These are phyloP conservation scores for Diplocarpon rosae DNA, from an alignment of 2,329 filamentous ascomycete species.

Conservation along the genomic window DNA sequence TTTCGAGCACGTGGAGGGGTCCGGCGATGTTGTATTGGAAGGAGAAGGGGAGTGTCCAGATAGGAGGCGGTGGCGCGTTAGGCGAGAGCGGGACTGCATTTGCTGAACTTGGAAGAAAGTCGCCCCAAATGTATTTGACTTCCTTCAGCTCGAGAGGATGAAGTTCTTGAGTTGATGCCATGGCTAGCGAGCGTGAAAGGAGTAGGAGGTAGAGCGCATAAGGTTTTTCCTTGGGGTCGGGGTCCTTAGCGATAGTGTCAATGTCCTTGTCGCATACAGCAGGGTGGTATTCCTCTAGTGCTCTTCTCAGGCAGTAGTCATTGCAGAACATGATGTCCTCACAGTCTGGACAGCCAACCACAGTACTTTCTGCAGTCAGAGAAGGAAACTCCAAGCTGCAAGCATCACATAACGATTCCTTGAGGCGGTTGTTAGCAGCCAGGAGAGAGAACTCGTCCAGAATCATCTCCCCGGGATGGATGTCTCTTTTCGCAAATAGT, in stretches of 20 bases:
- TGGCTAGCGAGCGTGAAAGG: constrained; percentile 50
- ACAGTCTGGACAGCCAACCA: constrained; percentile 48
- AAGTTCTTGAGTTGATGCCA: constrained; percentile 46
- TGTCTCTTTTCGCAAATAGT: constrained; percentile 76
- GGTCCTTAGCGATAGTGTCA: constrained; percentile 54
- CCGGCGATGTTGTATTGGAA: constrained; percentile 66
- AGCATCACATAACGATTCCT: constrained; percentile 81
- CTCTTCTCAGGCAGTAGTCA: constrained; percentile 45
- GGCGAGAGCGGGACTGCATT: constrained; percentile 44
- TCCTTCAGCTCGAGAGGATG: constrained; percentile 55
- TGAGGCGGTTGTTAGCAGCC: constrained; percentile 79
- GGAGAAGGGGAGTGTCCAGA: constrained; percentile 65
- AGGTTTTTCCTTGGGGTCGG: constrained; percentile 46
- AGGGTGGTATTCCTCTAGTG: constrained; percentile 50
- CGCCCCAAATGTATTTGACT: constrained; percentile 60
- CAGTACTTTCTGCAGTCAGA: constrained; percentile 35
- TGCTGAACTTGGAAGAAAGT: constrained; percentile 43
- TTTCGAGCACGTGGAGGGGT: constrained; percentile 68
- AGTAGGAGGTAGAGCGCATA: constrained; percentile 53
- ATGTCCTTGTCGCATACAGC: constrained; percentile 56
- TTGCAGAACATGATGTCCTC: constrained; percentile 57
- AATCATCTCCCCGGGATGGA: constrained; percentile 63
- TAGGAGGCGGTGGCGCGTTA: constrained; percentile 44
- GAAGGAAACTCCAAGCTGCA: constrained; percentile 66
- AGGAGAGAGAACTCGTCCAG: constrained; percentile 76